Evolutionary conservation across 2,329 filamentous ascomycete species (phyloP).

Genomic region (Fusarium sp.): DNA sequence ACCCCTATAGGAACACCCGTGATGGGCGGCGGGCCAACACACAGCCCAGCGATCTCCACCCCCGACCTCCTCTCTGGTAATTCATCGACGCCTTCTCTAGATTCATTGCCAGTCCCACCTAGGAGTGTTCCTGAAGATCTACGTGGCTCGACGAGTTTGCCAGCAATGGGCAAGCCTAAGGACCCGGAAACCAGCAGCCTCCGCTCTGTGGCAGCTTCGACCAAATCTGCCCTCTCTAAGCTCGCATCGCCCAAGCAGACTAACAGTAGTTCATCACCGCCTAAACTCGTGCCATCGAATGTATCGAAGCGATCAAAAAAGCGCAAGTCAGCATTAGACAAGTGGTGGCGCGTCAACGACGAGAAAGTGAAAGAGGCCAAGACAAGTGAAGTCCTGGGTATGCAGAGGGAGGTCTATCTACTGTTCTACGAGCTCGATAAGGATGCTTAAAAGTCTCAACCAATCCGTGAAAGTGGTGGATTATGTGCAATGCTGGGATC

Average conservation of each 20-base stretch:
- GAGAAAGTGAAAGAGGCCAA: conserved; percentile 96
- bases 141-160: conserved; percentile 42
- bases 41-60: conserved; percentile 59
- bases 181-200: conserved; percentile 64
- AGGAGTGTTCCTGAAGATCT: conserved; percentile 49
- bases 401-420: conserved; percentile 96
- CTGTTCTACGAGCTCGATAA: conserved; percentile 92
- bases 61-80: conserved; percentile 57
- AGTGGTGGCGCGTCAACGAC: conserved; percentile 98
- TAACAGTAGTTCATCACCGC: conserved; percentile 37
- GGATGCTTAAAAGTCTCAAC: conserved; percentile 39
- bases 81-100: conserved; percentile 53
- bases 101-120: conserved; percentile 47
- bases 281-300: conserved; percentile 37
- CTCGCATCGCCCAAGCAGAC: conserved; percentile 55
- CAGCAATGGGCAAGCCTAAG: conserved; percentile 50
- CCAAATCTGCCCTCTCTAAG: conserved; percentile 63
- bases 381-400: conserved; percentile 87
- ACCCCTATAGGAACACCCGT: conserved; percentile 63
- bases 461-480: not conserved
- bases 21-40: conserved; percentile 51
- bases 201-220: conserved; percentile 67
- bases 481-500: conserved; percentile 7
- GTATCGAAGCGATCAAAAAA: conserved; percentile 59
- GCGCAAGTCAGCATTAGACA: conserved; percentile 69